phyloP scores from a whole-genome alignment of 306 rosid genomes.

The Rosa multiflora region DNA sequence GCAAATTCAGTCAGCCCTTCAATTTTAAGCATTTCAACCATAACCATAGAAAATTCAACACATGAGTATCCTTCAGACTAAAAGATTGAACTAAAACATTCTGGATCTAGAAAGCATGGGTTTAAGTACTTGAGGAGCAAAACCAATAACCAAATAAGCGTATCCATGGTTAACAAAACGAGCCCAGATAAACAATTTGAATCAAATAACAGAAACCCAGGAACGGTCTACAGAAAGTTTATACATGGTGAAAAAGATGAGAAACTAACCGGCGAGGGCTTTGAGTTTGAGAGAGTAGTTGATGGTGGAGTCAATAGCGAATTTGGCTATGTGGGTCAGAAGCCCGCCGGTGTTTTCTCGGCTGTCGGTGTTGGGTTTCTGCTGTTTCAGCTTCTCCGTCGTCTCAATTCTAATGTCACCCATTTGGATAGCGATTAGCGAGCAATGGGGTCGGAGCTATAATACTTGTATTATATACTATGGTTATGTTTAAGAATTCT shows the following conservation, averaged over 20 bases:
- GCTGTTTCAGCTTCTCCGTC: constrained; percentile 2
- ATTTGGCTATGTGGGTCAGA: constrained; percentile 50
- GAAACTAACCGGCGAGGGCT: constrained; percentile 51
- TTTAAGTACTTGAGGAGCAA: neutral
- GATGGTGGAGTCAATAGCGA: constrained; percentile 60
- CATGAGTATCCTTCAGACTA: neutral
- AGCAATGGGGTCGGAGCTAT: too few relatives aligned
- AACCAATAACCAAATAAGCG: neutral
- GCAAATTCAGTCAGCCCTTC: neutral
- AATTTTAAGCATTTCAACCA: neutral
- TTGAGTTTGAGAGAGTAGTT: constrained; percentile 48
- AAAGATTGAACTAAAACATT: neutral
- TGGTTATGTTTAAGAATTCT: too few relatives aligned
- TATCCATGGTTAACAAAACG: neutral
- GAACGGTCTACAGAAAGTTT: neutral
- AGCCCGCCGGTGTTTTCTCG: constrained; percentile 34
- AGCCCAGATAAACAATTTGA: neutral
- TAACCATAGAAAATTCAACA: neutral
- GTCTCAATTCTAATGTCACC: constrained; percentile 24
- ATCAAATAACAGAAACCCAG: neutral
- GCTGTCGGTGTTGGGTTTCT: constrained; percentile 20
- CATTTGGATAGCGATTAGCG: constrained; percentile 29
- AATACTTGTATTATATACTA: too few relatives aligned
- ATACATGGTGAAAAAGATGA: constrained; percentile 7
- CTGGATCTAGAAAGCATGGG: neutral